phyloP scores from a whole-genome alignment of 2,329 filamentous ascomycete genomes.

The Fusarium cicatricum region DNA sequence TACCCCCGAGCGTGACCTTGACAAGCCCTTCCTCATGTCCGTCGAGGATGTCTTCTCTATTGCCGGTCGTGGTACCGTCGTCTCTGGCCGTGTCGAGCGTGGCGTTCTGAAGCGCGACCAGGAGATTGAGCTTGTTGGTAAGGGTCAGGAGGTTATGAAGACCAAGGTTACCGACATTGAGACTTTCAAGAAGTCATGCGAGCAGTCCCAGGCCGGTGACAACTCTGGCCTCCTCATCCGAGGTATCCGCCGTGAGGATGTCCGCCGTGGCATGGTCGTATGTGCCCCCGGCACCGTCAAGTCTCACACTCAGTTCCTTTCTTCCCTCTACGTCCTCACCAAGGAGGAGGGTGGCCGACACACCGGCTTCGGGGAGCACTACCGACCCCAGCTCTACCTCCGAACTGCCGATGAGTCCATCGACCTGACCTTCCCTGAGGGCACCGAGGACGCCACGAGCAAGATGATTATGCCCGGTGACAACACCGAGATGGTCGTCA shows the following conservation, averaged over 20 bases:
- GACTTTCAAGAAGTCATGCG: slow-evolving; percentile 99
- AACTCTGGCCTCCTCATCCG: slow-evolving; percentile 97
- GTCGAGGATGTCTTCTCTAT: slow-evolving; percentile 94
- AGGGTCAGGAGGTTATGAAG: slow-evolving; percentile 83
- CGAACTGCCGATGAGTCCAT: slow-evolving; percentile 87
- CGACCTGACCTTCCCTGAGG: slow-evolving; percentile 86
- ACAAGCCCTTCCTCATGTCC: slow-evolving; percentile 99
- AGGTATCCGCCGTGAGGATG: slow-evolving; percentile 94
- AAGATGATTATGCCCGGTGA: slow-evolving; percentile 98
- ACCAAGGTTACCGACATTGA: slow-evolving; percentile 99
- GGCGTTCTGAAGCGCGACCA: slow-evolving; percentile 92
- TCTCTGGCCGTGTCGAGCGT: slow-evolving; percentile 96
- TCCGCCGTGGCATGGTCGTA: slow-evolving; percentile 94
- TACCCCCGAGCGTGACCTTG: slow-evolving; percentile 89
- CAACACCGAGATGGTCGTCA: slow-evolving; percentile 96
- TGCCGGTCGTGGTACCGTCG: slow-evolving; percentile 93
- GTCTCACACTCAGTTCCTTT: slow-evolving; percentile 89
- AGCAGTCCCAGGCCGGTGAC: slow-evolving; percentile 94
- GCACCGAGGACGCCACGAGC: slow-evolving; percentile 72
- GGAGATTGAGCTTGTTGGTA: slow-evolving; percentile 94
- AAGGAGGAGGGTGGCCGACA: slow-evolving; percentile 99
- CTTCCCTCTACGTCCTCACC: slow-evolving; percentile 94
- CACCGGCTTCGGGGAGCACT: slow-evolving; percentile 95
- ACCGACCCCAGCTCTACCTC: slow-evolving; percentile 95
- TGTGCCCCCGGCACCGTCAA: slow-evolving; percentile 83